Percentiles rank a stretch among this genome's conserved stretches.
These are phyloP conservation scores for Cairneyella variabilis DNA, from an alignment of 495 filamentous ascomycete species.

Conservation along the genomic window DNA sequence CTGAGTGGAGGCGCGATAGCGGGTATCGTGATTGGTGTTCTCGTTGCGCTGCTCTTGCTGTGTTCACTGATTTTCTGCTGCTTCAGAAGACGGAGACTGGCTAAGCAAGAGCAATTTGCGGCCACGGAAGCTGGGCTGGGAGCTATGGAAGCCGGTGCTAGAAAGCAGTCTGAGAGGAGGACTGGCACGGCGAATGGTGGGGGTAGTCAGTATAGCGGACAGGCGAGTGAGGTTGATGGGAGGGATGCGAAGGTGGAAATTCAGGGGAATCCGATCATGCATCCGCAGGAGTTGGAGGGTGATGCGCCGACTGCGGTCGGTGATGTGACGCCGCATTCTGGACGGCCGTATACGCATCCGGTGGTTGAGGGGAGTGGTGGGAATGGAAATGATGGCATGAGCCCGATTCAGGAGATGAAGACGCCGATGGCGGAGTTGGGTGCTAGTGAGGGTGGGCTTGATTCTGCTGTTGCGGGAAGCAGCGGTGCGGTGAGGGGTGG, in stretches of 20 bases:
- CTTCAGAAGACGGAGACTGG: slow-evolving; percentile 1
- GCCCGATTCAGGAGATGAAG: slow-evolving; percentile 1
- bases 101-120: background rate
- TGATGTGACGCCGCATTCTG: too few relatives aligned
- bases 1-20: slow-evolving; percentile 32
- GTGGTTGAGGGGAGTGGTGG: background rate
- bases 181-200: too few relatives aligned
- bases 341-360: too few relatives aligned
- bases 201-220: background rate
- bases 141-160: too few relatives aligned
- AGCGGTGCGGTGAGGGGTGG: too few relatives aligned
- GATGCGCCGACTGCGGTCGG: background rate
- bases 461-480: too few relatives aligned
- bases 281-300: slow-evolving; percentile 17
- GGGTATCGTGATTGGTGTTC: slow-evolving; percentile 32
- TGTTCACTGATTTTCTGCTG: slow-evolving; percentile 19
- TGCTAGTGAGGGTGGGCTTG: slow-evolving; percentile 1
- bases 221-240: slow-evolving; percentile 8
- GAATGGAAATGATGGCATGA: background rate
- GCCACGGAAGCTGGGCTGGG: too few relatives aligned
- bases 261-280: slow-evolving; percentile 18
- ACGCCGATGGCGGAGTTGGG: slow-evolving; percentile 12
- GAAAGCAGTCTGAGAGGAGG: too few relatives aligned
- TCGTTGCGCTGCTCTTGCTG: slow-evolving; percentile 22
- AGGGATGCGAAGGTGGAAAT: slow-evolving; percentile 18